Conservation (phyloP, 805 yeast species). For the Candida pini region DNA sequence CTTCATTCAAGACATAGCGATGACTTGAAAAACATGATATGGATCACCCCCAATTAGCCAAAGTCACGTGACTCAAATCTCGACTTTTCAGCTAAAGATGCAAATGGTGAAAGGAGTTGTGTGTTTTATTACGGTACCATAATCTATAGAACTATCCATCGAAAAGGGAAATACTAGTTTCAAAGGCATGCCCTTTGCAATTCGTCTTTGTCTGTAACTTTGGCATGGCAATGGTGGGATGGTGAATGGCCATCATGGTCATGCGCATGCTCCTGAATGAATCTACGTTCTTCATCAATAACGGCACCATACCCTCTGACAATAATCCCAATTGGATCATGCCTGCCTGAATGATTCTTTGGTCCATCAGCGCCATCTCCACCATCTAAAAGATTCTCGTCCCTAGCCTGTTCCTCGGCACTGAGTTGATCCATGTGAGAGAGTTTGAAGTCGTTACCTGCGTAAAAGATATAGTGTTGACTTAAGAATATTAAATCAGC, state of each 20-base stretch:
- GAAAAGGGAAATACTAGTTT: too few relatives aligned
- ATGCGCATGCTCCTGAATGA: constrained; percentile 26
- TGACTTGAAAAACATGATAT: too few relatives aligned
- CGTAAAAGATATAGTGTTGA: constrained; percentile 30
- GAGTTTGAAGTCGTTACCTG: constrained; percentile 16
- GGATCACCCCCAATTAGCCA: too few relatives aligned
- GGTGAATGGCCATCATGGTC: constrained; percentile 25
- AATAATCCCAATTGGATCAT: constrained; percentile 1
- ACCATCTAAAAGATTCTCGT: background rate
- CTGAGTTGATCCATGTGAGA: too few relatives aligned
- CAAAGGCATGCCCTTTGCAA: constrained; percentile 24
- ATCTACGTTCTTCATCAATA: constrained; percentile 27
- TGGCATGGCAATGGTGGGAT: constrained; percentile 6
- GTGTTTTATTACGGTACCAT: too few relatives aligned
- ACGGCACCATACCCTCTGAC: constrained; percentile 17
- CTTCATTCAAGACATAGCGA: too few relatives aligned
- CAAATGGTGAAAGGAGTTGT: too few relatives aligned
- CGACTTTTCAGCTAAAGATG: too few relatives aligned
- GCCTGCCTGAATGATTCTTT: constrained; percentile 3
- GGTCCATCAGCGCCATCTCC: constrained; percentile 2
- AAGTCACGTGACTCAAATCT: too few relatives aligned
- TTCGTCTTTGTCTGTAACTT: constrained; percentile 21
- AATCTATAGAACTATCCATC: too few relatives aligned
- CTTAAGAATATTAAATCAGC: constrained; percentile 26
- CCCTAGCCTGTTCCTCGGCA: background rate